Percentiles rank a stretch among this genome's conserved stretches.
phyloP scores from a whole-genome alignment of 768 basidiomycete species.

The Tylopilus felleus region DNA sequence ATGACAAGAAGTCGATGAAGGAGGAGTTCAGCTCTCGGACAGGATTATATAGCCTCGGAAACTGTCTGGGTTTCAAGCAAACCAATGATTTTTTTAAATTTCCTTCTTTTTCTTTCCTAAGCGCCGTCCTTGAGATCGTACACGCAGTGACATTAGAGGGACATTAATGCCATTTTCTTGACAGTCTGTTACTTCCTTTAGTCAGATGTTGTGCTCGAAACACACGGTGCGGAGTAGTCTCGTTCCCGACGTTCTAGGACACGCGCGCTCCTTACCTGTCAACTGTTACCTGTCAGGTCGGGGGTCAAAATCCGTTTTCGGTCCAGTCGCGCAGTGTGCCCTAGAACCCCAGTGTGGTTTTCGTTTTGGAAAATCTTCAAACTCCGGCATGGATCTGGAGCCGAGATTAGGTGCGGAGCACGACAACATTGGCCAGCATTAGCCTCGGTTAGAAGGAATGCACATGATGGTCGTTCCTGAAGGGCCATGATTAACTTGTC shows the following conservation, averaged over 20 bases:
- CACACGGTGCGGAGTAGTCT: conserved; percentile 11
- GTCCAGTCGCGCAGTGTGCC: no score
- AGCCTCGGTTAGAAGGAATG: background rate
- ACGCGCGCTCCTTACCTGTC: no score
- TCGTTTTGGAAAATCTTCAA: no score
- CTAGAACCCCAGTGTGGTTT: no score
- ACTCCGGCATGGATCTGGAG: no score
- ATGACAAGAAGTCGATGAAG: conserved; percentile 19
- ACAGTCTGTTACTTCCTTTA: conserved; percentile 3
- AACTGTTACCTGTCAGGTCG: no score
- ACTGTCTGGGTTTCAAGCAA: background rate
- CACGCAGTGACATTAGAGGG: conserved; percentile 7
- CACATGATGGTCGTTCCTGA: no score
- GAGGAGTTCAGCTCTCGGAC: background rate
- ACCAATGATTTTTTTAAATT: background rate
- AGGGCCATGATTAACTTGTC: background rate
- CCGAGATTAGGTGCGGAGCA: conserved; percentile 15
- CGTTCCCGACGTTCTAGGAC: no score
- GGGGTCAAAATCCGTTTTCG: no score
- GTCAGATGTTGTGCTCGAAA: background rate
- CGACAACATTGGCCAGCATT: background rate
- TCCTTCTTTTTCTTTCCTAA: background rate
- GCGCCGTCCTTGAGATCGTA: background rate
- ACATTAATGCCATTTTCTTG: background rate
- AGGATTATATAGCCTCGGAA: conserved; percentile 19